Evolutionary conservation across 2,329 filamentous ascomycete genomes (phyloP).

Genomic region (Lithohypha guttulata): DNA sequence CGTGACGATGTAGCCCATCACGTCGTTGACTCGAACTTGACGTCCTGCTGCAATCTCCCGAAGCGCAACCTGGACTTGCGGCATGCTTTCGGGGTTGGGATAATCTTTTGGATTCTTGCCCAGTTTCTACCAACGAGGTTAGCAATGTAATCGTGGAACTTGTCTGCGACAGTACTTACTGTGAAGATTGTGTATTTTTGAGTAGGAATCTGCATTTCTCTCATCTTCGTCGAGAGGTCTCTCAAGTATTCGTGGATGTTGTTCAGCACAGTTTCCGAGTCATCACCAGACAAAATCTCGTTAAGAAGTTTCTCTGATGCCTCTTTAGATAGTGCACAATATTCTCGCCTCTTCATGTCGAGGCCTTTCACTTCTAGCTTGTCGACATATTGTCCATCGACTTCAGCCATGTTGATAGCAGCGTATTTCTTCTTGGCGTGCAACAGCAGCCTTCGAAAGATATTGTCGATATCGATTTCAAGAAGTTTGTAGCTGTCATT

Average conservation of each 20-base stretch:
- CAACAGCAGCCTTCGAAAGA: constrained; percentile 83
- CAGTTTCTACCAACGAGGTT: constrained; percentile 51
- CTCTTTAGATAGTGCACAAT: constrained; percentile 90
- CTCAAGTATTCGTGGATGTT: constrained; percentile 90
- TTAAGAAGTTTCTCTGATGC: constrained; percentile 84
- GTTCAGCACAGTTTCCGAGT: constrained; percentile 74
- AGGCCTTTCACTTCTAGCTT: constrained; percentile 97
- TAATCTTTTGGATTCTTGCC: constrained; percentile 91
- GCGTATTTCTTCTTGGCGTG: constrained; percentile 99
- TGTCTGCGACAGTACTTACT: constrained; percentile 26
- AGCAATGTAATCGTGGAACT: constrained; percentile 7
- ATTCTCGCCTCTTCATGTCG: constrained; percentile 95
- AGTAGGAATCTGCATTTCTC: constrained; percentile 59
- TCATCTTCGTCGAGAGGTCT: constrained; percentile 77
- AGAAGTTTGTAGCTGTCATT: constrained; percentile 87
- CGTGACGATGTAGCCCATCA: constrained; percentile 92
- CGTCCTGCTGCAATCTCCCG: constrained; percentile 80
- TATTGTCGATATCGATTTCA: constrained; percentile 96
- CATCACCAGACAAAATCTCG: constrained; percentile 87
- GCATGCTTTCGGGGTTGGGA: constrained; percentile 89
- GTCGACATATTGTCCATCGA: constrained; percentile 80
- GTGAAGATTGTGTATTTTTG: constrained; percentile 97
- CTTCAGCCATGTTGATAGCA: constrained; percentile 83
- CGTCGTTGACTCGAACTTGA: constrained; percentile 80
- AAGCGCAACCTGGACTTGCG: constrained; percentile 89